Percentiles rank a stretch among this genome's conserved stretches.
phyloP scores from a whole-genome alignment of 495 filamentous ascomycete species.

The Penicillium lagena region DNA sequence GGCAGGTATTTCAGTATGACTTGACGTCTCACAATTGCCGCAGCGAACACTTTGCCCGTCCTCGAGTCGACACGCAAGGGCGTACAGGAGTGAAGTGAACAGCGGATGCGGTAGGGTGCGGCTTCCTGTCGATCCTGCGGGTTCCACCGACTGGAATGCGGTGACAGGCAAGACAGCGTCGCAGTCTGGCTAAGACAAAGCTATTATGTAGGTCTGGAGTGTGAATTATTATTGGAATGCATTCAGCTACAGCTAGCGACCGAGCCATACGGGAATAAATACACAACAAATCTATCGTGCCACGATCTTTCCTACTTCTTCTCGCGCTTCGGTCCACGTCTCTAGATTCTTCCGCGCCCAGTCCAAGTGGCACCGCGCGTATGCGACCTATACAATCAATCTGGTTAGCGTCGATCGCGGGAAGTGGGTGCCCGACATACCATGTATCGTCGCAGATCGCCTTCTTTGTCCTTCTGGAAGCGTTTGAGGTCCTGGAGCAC shows the following conservation, averaged over 20 bases:
- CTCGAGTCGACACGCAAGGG: too few species aligned
- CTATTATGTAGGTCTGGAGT: not conserved
- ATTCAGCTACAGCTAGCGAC: too few species aligned
- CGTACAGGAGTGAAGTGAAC: too few species aligned
- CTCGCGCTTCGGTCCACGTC: slow-evolving; percentile 90
- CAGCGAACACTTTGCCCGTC: too few species aligned
- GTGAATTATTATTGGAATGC: too few species aligned
- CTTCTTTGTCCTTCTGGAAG: slow-evolving; percentile 92
- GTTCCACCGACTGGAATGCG: too few species aligned
- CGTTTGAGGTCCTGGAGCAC: slow-evolving; percentile 83
- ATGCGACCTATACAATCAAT: slow-evolving; percentile 62
- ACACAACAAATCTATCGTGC: slow-evolving; percentile 30
- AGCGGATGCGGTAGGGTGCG: too few species aligned
- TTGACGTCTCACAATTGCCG: too few species aligned
- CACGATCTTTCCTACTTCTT: slow-evolving; percentile 87
- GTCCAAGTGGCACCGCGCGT: slow-evolving; percentile 89
- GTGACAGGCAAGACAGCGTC: not conserved
- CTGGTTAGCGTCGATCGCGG: slow-evolving; percentile 5
- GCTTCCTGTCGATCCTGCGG: too few species aligned
- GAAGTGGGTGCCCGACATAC: slow-evolving; percentile 43
- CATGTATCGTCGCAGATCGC: slow-evolving; percentile 91
- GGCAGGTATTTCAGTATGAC: too few species aligned
- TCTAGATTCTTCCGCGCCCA: slow-evolving; percentile 98
- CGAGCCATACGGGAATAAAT: too few species aligned
- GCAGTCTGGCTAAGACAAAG: slow-evolving; percentile 2